These are phyloP conservation scores for Leishmania martiniquensis DNA, from an alignment of 208 protist species.

Conservation along the genomic window DNA sequence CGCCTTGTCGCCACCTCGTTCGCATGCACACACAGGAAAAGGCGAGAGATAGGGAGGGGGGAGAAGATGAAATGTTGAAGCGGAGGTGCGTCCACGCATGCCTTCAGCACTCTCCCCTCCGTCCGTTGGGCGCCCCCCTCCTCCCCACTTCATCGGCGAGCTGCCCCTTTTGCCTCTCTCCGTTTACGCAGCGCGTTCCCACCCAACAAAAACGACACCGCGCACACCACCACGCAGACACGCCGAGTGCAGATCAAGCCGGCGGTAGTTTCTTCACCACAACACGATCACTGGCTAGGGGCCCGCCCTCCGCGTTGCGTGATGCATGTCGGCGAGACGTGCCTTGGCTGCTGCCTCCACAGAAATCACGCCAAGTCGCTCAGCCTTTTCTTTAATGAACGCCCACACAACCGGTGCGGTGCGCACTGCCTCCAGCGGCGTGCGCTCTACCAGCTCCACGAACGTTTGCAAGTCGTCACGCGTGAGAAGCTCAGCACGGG, in stretches of 20 bases:
- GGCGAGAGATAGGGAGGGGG: background rate
- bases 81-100: background rate
- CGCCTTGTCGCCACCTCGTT: background rate
- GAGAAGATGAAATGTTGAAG: background rate
- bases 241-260: background rate
- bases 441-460: slow-evolving; percentile 42
- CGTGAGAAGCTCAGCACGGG: slow-evolving; percentile 46
- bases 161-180: background rate
- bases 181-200: background rate
- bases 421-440: slow-evolving; percentile 45
- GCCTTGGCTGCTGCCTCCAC: slow-evolving; percentile 15
- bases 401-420: slow-evolving; percentile 50
- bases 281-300: background rate
- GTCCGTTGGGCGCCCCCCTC: too few relatives aligned
- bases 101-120: background rate
- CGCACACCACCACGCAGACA: background rate
- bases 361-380: slow-evolving; percentile 34
- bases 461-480: slow-evolving; percentile 50
- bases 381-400: slow-evolving; percentile 65
- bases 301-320: background rate
- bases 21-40: background rate
- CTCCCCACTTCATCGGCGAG: background rate
- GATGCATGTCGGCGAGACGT: slow-evolving; percentile 7
- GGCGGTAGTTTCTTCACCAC: background rate
- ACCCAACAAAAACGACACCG: background rate